Conservation (phyloP, 78 protist species). For the Dictyostelium capitatum region DNA sequence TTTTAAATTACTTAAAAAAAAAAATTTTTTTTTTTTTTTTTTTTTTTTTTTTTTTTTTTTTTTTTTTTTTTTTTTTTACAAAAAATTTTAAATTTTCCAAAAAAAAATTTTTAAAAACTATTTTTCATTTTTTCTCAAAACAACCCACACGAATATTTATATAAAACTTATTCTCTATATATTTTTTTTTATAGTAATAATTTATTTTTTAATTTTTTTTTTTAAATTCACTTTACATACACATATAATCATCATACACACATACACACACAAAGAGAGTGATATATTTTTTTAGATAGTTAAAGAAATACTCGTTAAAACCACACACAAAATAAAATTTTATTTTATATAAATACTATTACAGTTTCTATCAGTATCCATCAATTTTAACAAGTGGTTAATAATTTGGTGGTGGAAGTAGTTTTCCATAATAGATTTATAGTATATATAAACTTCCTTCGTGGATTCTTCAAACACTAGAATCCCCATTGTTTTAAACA, state of each 20-base stretch:
- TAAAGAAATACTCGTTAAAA: neutral
- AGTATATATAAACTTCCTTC: conserved; percentile 34
- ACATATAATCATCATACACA: neutral
- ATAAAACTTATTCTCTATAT: too few species aligned
- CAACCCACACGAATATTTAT: neutral
- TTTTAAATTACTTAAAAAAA: too few species aligned
- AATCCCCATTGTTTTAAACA: conserved; percentile 28
- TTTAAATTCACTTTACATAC: neutral
- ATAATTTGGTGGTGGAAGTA: conserved; percentile 9
- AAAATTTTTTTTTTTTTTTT: too few species aligned
- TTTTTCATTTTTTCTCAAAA: neutral
- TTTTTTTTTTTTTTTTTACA: too few species aligned
- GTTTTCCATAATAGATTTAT: neutral
- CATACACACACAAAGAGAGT: neutral
- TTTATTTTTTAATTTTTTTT: too few species aligned
- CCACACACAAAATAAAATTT: neutral
- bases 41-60: too few species aligned
- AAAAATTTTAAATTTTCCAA: too few species aligned
- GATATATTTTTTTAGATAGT: neutral
- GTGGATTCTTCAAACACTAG: conserved; percentile 68
- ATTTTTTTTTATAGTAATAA: too few species aligned
- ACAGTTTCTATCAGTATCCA: conserved; percentile 3
- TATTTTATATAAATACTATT: neutral
- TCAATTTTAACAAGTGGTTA: neutral
- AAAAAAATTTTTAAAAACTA: too few species aligned